Evolutionary conservation across 2,329 filamentous ascomycete genomes (phyloP).

Genomic region (Didymella sp.): DNA sequence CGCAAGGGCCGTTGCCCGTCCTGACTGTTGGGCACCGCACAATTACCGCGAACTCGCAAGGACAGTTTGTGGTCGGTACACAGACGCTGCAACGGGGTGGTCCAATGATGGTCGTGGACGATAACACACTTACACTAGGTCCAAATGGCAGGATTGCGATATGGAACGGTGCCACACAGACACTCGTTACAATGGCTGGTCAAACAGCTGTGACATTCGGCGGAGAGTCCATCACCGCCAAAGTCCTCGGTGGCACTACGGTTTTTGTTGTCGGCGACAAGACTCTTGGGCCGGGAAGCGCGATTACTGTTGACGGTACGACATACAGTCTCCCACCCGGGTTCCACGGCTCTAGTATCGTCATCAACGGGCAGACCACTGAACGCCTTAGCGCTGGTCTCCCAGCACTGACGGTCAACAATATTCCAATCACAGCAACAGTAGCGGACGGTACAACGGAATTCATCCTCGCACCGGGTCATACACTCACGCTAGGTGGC

Average conservation of each 20-base stretch:
- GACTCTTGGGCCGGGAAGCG: slow-evolving; percentile 31
- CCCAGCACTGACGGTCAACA: slow-evolving; percentile 21
- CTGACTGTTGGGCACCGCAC: slow-evolving; percentile 36
- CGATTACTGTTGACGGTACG: slow-evolving; percentile 35
- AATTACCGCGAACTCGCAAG: slow-evolving; percentile 42
- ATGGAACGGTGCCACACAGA: slow-evolving; percentile 45
- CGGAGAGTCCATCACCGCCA: slow-evolving; percentile 30
- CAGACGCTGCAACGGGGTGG: slow-evolving; percentile 47
- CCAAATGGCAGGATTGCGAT: slow-evolving; percentile 48
- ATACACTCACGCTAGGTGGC: slow-evolving; percentile 32
- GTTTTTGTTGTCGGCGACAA: slow-evolving; percentile 29
- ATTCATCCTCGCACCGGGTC: slow-evolving; percentile 28
- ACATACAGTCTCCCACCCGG: slow-evolving; percentile 33
- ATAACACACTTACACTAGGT: slow-evolving; percentile 44
- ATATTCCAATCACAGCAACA: slow-evolving; percentile 14
- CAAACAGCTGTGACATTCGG: slow-evolving; percentile 33
- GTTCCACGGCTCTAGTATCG: slow-evolving; percentile 26
- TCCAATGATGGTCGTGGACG: slow-evolving; percentile 46
- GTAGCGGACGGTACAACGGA: slow-evolving; percentile 25
- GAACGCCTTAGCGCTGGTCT: slow-evolving; percentile 24
- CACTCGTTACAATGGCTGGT: slow-evolving; percentile 29
- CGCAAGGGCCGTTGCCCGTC: slow-evolving; percentile 24
- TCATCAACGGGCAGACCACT: slow-evolving; percentile 33
- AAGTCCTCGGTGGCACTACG: slow-evolving; percentile 35
- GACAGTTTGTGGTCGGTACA: slow-evolving; percentile 45